Conservation (phyloP, 2,329 filamentous ascomycete genomes). For the Incumbomyces lentus region DNA sequence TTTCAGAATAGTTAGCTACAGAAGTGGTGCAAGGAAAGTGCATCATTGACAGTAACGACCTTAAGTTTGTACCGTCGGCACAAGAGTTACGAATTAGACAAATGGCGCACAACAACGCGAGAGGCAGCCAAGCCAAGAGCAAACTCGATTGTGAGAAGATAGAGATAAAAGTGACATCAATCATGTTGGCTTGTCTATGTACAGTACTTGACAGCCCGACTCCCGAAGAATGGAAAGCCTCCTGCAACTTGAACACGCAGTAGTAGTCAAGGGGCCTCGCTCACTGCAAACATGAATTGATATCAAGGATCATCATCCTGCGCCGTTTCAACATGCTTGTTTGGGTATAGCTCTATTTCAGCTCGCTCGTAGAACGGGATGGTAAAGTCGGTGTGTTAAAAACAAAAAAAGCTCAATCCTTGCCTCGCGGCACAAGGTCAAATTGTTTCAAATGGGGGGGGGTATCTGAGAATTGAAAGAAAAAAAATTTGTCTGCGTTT, state of each 20-base stretch:
- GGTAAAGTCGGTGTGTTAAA: not conserved
- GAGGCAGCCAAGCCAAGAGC: too few species aligned
- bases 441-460: not conserved
- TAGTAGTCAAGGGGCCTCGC: too few species aligned
- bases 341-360: not conserved
- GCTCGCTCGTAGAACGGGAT: too few species aligned
- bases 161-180: not conserved
- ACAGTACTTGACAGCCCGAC: not conserved
- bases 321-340: not conserved
- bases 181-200: slow-evolving; percentile 2
- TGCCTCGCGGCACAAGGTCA: not conserved
- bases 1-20: too few species aligned
- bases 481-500: not conserved
- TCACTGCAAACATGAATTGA: too few species aligned
- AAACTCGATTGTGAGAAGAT: too few species aligned
- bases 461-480: slow-evolving; percentile 3
- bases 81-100: too few species aligned
- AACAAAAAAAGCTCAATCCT: not conserved
- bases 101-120: not conserved
- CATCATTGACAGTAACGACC: too few species aligned
- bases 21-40: too few species aligned
- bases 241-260: too few species aligned
- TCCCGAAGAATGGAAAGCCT: not conserved
- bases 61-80: too few species aligned
- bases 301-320: not conserved